Base-by-base conservation (phyloP, 2,329 filamentous ascomycete genomes). In the Thermochaetoides dissita region DNA sequence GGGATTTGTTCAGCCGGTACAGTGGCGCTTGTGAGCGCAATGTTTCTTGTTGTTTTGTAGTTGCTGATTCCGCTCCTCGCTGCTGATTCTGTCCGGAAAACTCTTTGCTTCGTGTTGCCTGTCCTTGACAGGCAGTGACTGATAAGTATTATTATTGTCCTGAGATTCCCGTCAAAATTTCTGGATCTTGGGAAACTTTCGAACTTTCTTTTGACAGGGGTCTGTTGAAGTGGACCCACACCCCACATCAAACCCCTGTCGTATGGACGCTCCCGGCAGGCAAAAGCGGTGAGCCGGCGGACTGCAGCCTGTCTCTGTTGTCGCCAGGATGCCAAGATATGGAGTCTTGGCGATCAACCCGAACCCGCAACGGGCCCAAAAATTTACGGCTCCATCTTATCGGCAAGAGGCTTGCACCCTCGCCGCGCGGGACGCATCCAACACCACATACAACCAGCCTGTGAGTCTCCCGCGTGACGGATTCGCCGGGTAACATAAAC, bases 261-360 rank as follows among this genome's bases (percentile, higher is more conserved):
- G 10, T 2, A 12, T 35, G 10, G 6, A 12, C 10, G 3, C 39
- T 39, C 37, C 45, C 47, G 47, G 50, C 49, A 47, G 49, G 49
- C 50, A 46, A 52, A 48, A 40, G 48, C 48, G 50, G 46, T 50
- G 45, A 46, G 32, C 1, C 7, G 3, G 8, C n/a, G 17, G 17
- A 5, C 17, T 5, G 17, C 17, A 24, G 17, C 17, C 17, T 24
- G 5, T 24, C 17, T 24, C 17, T 24, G 17, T 24, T 24, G 17
- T 24, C 5, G 17, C 17, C 17, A 24, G 5, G 17, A 24, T 24
- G 17, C 17, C 17, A 24, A 24, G 17, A 24, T 24, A 24, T 24
- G 17, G 17, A 24, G 17, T 24, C 17, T 24, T 24, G 3, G 17
- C 17, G 5, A 24, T 24, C 17, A 24, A 24, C 17, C 17, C 17